Conservation (phyloP, 2,329 filamentous ascomycete species). For the Acarospora socialis region DNA sequence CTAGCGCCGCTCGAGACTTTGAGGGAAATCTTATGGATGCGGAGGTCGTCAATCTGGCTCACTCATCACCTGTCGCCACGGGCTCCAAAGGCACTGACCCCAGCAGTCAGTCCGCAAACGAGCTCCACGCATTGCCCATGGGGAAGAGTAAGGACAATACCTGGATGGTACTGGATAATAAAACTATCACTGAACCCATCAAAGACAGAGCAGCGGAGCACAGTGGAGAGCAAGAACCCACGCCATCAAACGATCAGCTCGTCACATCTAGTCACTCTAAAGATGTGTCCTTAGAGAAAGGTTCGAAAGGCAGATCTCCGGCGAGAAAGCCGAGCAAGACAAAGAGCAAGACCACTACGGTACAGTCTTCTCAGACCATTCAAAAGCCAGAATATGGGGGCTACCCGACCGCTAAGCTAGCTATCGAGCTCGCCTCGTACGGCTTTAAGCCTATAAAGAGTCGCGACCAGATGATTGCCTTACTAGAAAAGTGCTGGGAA, state of each 20-base stretch:
- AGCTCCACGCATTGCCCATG: not conserved
- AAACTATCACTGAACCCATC: conserved; percentile 5
- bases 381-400: conserved; percentile 44
- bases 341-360: conserved; percentile 5
- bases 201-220: too few species aligned
- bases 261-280: too few species aligned
- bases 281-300: conserved; percentile 2
- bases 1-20: conserved; percentile 50
- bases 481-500: conserved; percentile 58
- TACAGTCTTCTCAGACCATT: too few species aligned
- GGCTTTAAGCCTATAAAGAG: conserved; percentile 61
- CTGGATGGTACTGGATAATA: conserved; percentile 8
- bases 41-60: conserved; percentile 46
- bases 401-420: conserved; percentile 48
- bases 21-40: conserved; percentile 50
- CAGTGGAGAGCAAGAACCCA: too few species aligned
- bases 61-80: conserved; percentile 24
- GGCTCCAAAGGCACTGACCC: conserved; percentile 15
- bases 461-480: conserved; percentile 52
- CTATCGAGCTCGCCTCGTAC: conserved; percentile 47
- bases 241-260: too few species aligned
- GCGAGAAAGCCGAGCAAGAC: conserved; percentile 9
- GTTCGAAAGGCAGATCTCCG: conserved; percentile 9
- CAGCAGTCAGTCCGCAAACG: not conserved
- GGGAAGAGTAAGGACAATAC: conserved; percentile 2